Evolutionary conservation across 1,284 basidiomycete species (phyloP), one percentile per base, ranked within the genome.

Genomic region (Leccinum pallidistipes): DNA sequence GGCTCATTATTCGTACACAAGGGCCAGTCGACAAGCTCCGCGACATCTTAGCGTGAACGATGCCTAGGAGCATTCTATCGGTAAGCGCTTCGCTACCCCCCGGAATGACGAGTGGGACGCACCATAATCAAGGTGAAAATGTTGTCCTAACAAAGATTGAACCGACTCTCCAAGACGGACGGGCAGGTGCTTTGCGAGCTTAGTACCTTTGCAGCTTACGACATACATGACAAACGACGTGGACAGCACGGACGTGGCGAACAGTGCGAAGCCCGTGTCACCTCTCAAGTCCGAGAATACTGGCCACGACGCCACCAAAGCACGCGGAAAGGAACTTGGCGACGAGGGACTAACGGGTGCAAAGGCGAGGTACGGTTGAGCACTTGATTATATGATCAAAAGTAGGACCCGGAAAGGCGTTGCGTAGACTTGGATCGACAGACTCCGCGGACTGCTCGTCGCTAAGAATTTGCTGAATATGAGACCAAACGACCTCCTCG

Each of bases 111-210:
- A 75, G 14, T 27, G 21, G 10, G 4, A 77, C 88, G 62, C 68
- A 92, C 90, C 92, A 74, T 91, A 95, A 96, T 82, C 71, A 94
- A 96, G 1, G 92, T 92, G 69, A 92, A 90, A 18, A 88, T 79
- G 66, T 94, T 94, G 76, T 95, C 93, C 76, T 92, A 88, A 12
- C 92, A 91, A 0, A 94, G 88, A 62, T 27, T 90, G 92, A 53
- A 88, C 76, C 49, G 94, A 77, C 60, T 89, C 90, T 69, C 80
- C 75, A 68, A 84, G 72, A 7, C 90, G 87, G 8, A 85, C 84
- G 50, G 82, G 76, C 24, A 89, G 75, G 74, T 84, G 91, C 67
- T 85, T 86, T 53, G 74, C 68, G 5, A 86, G 81, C 53, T 79
- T 27, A 27, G 27, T 79, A 18, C 86, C 85, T 62, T 81, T 80